These are phyloP conservation scores for Pharnaceum exiguum DNA, from an alignment of 148 eudicot species.

Conservation along the genomic window DNA sequence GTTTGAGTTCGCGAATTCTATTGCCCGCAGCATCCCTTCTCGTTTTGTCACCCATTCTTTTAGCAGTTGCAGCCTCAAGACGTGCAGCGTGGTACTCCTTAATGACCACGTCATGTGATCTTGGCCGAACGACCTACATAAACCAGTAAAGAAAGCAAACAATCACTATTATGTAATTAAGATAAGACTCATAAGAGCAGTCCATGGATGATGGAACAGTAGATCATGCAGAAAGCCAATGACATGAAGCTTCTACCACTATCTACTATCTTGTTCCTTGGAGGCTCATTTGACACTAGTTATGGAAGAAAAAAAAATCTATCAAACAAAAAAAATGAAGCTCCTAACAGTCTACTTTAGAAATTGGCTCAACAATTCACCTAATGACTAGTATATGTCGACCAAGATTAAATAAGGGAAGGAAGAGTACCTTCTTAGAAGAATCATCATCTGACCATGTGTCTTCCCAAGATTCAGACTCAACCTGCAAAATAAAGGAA, in stretches of 20 bases:
- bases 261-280: too few relatives aligned
- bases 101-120: slow-evolving; percentile 49
- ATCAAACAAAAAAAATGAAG: background rate
- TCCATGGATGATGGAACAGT: background rate
- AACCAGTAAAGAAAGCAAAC: background rate
- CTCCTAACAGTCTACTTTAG: background rate
- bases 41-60: slow-evolving; percentile 71
- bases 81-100: slow-evolving; percentile 74
- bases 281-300: too few relatives aligned
- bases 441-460: slow-evolving; percentile 36
- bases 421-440: slow-evolving; percentile 44
- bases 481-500: slow-evolving; percentile 55
- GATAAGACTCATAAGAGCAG: too few relatives aligned
- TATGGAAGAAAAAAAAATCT: too few relatives aligned
- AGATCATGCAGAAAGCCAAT: too few relatives aligned
- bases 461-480: slow-evolving; percentile 73
- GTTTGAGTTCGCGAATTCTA: slow-evolving; percentile 72
- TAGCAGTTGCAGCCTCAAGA: slow-evolving; percentile 71
- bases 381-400: slow-evolving; percentile 9
- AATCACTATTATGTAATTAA: too few relatives aligned
- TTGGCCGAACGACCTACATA: slow-evolving; percentile 53
- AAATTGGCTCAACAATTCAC: background rate
- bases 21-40: slow-evolving; percentile 72
- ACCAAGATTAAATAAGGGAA: background rate
- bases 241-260: too few relatives aligned